Conservation (phyloP, 257 asterid genomes). For the Nicotiana attenuata region DNA sequence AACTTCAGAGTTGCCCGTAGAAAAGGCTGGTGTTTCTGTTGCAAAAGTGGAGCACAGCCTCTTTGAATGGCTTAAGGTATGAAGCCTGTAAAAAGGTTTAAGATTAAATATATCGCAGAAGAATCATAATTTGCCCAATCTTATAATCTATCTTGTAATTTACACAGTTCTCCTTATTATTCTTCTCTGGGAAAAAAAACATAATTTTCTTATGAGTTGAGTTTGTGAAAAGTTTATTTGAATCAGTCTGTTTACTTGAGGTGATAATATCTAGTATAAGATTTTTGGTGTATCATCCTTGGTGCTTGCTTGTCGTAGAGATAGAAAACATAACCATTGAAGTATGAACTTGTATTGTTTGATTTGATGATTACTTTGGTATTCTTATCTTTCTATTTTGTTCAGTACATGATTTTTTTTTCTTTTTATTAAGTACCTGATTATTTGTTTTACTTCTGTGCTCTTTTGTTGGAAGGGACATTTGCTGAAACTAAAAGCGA, state of each 20-base stretch:
- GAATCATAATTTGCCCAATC: neutral
- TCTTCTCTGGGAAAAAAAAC: neutral
- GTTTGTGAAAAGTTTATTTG: neutral
- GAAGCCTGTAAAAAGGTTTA: conserved; percentile 2
- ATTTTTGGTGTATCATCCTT: neutral
- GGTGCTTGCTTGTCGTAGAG: neutral
- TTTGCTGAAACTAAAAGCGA: conserved; percentile 84
- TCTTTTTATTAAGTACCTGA: neutral
- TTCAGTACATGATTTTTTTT: neutral
- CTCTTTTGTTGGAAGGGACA: conserved; percentile 60
- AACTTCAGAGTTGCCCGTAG: conserved; percentile 82
- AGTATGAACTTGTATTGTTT: neutral
- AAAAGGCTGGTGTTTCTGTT: conserved; percentile 87
- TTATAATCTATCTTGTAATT: neutral
- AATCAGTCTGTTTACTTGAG: neutral
- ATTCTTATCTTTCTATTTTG: neutral
- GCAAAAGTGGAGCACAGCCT: conserved; percentile 93
- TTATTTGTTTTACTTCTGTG: conserved; percentile 11
- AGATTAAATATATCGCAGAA: neutral
- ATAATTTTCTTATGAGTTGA: neutral
- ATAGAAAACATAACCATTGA: neutral
- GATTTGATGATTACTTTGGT: neutral
- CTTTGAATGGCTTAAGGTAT: conserved; percentile 95
- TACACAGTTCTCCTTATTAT: neutral
- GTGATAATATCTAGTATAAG: neutral